These are phyloP conservation scores for Volvariella surrecta DNA, from an alignment of 1,284 basidiomycete species.

Conservation along the genomic window DNA sequence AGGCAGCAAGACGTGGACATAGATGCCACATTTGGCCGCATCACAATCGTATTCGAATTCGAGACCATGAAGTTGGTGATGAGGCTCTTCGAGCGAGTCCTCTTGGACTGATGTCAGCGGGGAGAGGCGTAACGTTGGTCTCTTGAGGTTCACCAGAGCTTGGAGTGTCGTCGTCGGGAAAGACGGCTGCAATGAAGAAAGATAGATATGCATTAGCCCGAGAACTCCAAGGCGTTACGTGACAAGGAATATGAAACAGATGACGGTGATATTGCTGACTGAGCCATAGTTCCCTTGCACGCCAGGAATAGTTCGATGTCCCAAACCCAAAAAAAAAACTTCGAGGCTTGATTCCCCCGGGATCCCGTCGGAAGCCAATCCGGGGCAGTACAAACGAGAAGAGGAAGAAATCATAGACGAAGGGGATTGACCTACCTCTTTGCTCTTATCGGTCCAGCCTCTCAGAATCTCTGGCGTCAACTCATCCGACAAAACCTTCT, in stretches of 20 bases:
- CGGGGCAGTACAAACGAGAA: too few relatives aligned
- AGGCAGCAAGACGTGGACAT: slow-evolving; percentile 62
- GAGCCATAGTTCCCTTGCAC: too few relatives aligned
- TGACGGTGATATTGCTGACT: too few relatives aligned
- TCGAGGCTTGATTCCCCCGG: too few relatives aligned
- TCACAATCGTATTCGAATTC: slow-evolving; percentile 90
- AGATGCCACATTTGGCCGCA: slow-evolving; percentile 71
- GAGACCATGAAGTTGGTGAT: slow-evolving; percentile 58
- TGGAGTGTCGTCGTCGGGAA: slow-evolving; percentile 86
- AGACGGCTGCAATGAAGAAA: slow-evolving; percentile 35
- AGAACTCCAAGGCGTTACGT: too few relatives aligned
- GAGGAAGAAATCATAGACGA: too few relatives aligned
- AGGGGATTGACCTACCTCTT: slow-evolving; percentile 53
- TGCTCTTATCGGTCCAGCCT: slow-evolving; percentile 77
- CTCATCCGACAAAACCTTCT: slow-evolving; percentile 44
- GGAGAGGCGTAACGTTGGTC: slow-evolving; percentile 68
- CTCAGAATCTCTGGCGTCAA: slow-evolving; percentile 73
- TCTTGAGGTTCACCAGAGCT: slow-evolving; percentile 85
- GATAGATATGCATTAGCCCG: too few relatives aligned
- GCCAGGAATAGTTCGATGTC: too few relatives aligned
- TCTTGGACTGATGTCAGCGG: slow-evolving; percentile 40
- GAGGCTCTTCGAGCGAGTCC: slow-evolving; percentile 34
- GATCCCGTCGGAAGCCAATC: too few relatives aligned
- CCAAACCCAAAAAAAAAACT: neutral
- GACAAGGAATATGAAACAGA: too few relatives aligned